Evolutionary conservation across 1,284 basidiomycete genomes (phyloP), one percentile per base, ranked within the genome.

Genomic region (Laetiporus sulphureus): DNA sequence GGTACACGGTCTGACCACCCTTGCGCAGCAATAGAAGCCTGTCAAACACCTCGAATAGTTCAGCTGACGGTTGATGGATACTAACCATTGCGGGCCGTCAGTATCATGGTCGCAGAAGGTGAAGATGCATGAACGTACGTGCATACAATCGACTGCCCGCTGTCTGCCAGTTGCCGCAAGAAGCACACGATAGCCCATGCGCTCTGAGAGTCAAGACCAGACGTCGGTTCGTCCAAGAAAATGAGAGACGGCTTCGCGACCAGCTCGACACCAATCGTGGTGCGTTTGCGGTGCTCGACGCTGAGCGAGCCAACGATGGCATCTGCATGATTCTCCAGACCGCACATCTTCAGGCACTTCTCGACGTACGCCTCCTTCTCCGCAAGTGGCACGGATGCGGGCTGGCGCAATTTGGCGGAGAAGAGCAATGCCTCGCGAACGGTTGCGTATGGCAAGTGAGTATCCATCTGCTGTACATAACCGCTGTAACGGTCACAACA

Each of bases 281-380:
- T 77, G 2, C 88, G 73, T 64, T 93, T 93, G 42, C 77, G 73
- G 52, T 85, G 75, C 53, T 91, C 88, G 36, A 87, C 79, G 20
- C 81, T 79, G 5, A 89, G 69, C 1, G 80, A 75, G 25, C 86
- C 86, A n/a, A 93, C 81, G 40, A 88, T 70, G 1, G 87, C 88
- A 40, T 93, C 79, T 4, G 73, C 83, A 49, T 80, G 79, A 0
- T 62, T 66, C 32, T 80, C 76, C 48, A 93, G 68, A 16, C 88
- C 90, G 52, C 90, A 84, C 69, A 92, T 79, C 56, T 73, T 75
- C 48, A 93, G 66, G 40, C 87, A 84, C 54, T 77, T 79, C 45
- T 91, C 87, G 42, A 86, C 88, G 80, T 90, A 92, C 32, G 73
- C 79, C 55, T 83, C 74, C 61, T 93, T 94, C 61, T 94, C 91